A percentile compares a stretch with the other conserved stretches of the same genome.
phyloP scores from a whole-genome alignment of 2,329 filamentous ascomycete species.

The Onygena corvina region DNA sequence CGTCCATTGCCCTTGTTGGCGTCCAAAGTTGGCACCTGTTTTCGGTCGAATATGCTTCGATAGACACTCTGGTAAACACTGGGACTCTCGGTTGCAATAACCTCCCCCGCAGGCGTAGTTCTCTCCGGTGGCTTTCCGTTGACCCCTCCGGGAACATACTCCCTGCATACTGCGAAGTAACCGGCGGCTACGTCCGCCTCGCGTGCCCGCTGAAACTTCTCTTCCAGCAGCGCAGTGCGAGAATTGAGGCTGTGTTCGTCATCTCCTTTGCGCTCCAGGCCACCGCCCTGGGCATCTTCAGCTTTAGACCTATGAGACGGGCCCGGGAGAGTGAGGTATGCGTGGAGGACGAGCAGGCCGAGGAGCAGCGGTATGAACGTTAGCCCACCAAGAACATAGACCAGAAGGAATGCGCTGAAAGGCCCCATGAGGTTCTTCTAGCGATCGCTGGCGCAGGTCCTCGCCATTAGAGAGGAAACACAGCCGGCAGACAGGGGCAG shows the following conservation, averaged over 20 bases:
- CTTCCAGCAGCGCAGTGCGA: slow-evolving; percentile 46
- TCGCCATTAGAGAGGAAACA: slow-evolving; percentile 3
- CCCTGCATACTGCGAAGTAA: slow-evolving; percentile 89
- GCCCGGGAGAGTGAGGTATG: slow-evolving; percentile 54
- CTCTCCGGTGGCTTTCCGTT: slow-evolving; percentile 87
- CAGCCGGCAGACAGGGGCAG: not conserved
- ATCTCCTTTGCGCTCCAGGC: slow-evolving; percentile 46
- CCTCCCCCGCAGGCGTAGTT: slow-evolving; percentile 65
- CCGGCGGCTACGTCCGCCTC: slow-evolving; percentile 73
- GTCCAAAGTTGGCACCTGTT: slow-evolving; percentile 45
- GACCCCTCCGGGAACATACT: slow-evolving; percentile 82
- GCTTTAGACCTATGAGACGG: slow-evolving; percentile 28
- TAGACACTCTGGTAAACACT: slow-evolving; percentile 99
- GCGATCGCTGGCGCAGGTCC: not conserved
- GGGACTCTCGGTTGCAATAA: slow-evolving; percentile 66
- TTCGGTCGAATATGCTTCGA: slow-evolving; percentile 83
- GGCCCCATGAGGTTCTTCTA: slow-evolving; percentile 30
- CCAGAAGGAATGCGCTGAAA: slow-evolving; percentile 49
- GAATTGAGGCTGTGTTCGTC: slow-evolving; percentile 53
- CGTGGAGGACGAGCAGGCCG: slow-evolving; percentile 49
- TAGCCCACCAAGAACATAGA: slow-evolving; percentile 75
- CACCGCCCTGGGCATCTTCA: slow-evolving; percentile 12
- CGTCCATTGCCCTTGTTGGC: slow-evolving; percentile 40
- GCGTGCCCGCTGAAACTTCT: slow-evolving; percentile 49
- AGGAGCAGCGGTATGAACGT: slow-evolving; percentile 72